Evolutionary conservation across 192 early-diverging fungal species (phyloP), one percentile per base, ranked within the genome.

Genomic region (Irineochytrium annulatum): DNA sequence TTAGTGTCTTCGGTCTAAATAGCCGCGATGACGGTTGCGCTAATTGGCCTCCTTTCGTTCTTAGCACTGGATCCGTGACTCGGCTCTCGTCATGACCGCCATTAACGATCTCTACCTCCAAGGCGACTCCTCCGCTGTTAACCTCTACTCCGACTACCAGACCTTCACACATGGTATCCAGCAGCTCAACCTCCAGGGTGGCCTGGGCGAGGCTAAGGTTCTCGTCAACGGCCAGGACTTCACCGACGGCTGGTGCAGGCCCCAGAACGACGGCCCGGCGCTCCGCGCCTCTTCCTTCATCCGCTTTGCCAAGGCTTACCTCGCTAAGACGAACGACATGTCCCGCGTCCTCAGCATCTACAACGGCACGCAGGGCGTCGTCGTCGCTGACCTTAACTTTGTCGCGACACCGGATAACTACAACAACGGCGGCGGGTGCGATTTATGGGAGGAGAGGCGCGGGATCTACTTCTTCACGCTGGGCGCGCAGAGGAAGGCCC

Each of bases 371-470:
- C 20, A 8, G 17, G 52, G 43, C 14, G 52, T 68, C 32, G 74
- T 89, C 49, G 65, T 69, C 31, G 28, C 34, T 3, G 87, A 88
- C 52, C 69, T 90, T 34, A 78, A 89, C 43, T 87, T 83, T 66
- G 66, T 86, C 27, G 64, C 70, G 0, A 20, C 49, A 3, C n/a
- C n/a, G n/a, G n/a, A n/a, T n/a, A 59, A 72, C 28, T 88, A 80
- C 78, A 41, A 16, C 22, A 60, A 77, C 1, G 26, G 41, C 57
- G 59, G 59, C 33, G 56, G 62, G 24, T 73, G 71, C 34, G 67
- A 92, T 67, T 76, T 91, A 2, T 92, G 90, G 90, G 90, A 92
- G 60, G 90, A 92, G 60, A 60, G 80, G 3, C 57, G 73, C 0
- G 90, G 83, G 4, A 2, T 29, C 34, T 87, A 90, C 63, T 89